Evolutionary conservation across 345 rosid species (phyloP).

Genomic region (Syzygium aromaticum): DNA sequence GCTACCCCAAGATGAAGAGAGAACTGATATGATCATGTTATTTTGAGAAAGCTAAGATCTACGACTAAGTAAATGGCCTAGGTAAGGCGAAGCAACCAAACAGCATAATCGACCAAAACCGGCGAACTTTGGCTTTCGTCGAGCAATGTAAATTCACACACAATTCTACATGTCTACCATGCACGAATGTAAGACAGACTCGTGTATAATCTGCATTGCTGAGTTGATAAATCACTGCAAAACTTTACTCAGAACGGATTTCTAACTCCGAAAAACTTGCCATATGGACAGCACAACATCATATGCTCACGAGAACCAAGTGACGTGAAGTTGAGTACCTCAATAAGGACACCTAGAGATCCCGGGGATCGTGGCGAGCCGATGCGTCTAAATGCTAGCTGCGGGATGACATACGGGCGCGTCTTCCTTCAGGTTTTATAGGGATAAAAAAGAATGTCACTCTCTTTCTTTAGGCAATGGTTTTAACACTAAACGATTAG

Average conservation of each 20-base stretch:
- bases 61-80: neutral
- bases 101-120: neutral
- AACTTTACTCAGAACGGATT: neutral
- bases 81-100: neutral
- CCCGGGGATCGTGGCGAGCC: neutral
- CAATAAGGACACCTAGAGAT: neutral
- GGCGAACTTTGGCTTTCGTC: neutral
- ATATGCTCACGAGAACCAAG: neutral
- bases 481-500: neutral
- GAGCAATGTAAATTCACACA: neutral
- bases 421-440: neutral
- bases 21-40: neutral
- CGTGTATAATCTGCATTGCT: neutral
- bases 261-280: neutral
- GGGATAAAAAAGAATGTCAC: neutral
- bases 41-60: neutral
- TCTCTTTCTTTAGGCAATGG: neutral
- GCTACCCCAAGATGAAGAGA: neutral
- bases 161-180: neutral
- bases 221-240: neutral
- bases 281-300: neutral
- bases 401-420: neutral
- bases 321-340: neutral
- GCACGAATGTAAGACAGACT: neutral
- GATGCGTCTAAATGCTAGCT: neutral